Percentiles rank a stretch among this genome's conserved stretches.
phyloP scores from a whole-genome alignment of 2,329 filamentous ascomycete species.

The Trichoderma arundinaceum region DNA sequence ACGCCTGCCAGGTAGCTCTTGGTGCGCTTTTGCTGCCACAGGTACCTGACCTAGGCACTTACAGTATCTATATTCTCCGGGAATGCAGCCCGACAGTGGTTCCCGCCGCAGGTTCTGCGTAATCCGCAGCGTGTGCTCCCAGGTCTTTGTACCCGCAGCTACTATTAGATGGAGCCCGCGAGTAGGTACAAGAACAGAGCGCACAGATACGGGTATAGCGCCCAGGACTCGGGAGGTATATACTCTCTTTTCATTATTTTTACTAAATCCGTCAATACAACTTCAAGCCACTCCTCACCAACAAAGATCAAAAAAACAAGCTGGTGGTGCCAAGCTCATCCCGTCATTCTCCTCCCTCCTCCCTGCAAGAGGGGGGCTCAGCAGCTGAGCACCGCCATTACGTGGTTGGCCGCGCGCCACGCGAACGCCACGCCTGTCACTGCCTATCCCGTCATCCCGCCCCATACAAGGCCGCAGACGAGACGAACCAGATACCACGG shows the following conservation, averaged over 20 bases:
- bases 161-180: not conserved
- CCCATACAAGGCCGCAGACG: not conserved
- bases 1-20: not conserved
- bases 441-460: not conserved
- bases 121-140: constrained; percentile 7
- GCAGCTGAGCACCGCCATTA: constrained; percentile 26
- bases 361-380: constrained; percentile 4
- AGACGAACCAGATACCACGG: no score
- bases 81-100: not conserved
- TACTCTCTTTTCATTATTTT: not conserved
- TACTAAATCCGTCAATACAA: not conserved
- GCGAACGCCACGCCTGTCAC: constrained; percentile 24
- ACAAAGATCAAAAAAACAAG: no score
- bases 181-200: not conserved
- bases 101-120: constrained; percentile 6
- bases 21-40: not conserved
- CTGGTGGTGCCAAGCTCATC: not conserved
- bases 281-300: no score
- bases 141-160: constrained; percentile 7
- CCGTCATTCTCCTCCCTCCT: not conserved
- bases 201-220: no score
- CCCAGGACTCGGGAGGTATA: no score
- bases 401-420: constrained; percentile 34
- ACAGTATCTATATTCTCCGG: not conserved
- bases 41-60: not conserved